phyloP scores from a whole-genome alignment of 1,284 basidiomycete genomes.

The Porodaedalea pini region DNA sequence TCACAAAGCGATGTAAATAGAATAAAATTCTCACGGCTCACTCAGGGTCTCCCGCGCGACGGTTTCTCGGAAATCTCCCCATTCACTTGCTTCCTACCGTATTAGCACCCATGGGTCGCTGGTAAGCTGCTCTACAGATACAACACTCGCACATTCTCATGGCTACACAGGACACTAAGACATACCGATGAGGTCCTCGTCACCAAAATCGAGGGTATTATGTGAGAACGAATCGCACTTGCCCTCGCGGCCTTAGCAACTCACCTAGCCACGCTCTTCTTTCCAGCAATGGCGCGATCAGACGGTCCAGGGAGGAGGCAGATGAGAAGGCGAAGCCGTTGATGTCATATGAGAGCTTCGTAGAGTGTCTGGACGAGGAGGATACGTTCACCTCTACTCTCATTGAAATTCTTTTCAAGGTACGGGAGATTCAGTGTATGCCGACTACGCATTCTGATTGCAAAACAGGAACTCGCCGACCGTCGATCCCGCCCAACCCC shows the following conservation, averaged over 20 bases:
- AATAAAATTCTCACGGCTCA: neutral
- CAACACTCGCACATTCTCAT: neutral
- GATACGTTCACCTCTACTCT: constrained; percentile 71
- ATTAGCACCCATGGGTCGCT: constrained; percentile 19
- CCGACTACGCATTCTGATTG: neutral
- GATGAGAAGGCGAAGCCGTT: constrained; percentile 51
- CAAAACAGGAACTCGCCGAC: constrained; percentile 63
- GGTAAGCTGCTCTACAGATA: constrained; percentile 14
- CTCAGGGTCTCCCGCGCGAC: neutral
- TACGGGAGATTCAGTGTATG: constrained; percentile 32
- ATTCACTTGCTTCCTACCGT: neutral
- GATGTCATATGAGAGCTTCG: constrained; percentile 67
- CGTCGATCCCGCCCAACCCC: constrained; percentile 49
- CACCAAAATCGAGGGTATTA: constrained; percentile 63
- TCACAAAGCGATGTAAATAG: neutral
- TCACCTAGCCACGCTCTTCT: constrained; percentile 6
- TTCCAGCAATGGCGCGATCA: constrained; percentile 59
- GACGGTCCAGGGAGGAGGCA: constrained; percentile 40
- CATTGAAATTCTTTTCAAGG: constrained; percentile 69
- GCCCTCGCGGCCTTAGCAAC: neutral
- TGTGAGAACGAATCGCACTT: constrained; percentile 38
- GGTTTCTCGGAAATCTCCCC: neutral
- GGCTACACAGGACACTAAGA: constrained; percentile 53
- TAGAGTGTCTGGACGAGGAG: constrained; percentile 65
- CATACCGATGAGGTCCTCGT: constrained; percentile 65